Conservation (phyloP, 2,329 filamentous ascomycete species). For the Pseudogymnoascus sp. region DNA sequence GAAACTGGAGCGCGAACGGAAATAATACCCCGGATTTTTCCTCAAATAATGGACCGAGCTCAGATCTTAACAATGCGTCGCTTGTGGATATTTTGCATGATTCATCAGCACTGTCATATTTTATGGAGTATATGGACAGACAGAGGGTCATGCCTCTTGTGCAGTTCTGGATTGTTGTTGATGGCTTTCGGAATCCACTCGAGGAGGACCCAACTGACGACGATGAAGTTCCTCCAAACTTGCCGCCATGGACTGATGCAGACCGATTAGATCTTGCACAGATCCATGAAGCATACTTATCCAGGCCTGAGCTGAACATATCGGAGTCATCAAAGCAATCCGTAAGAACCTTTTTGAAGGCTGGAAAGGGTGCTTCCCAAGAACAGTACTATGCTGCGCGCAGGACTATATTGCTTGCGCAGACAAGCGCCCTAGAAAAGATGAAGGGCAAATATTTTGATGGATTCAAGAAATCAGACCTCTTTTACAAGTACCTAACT, state of each 20-base stretch:
- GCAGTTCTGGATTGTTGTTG: constrained; percentile 97
- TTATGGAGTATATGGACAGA: constrained; percentile 99
- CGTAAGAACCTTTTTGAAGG: constrained; percentile 72
- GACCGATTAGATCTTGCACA: constrained; percentile 84
- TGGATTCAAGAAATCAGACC: constrained; percentile 82
- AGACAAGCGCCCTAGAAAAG: constrained; percentile 75
- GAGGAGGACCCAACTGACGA: constrained; percentile 76
- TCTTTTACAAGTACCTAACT: constrained; percentile 94
- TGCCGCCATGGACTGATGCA: constrained; percentile 70
- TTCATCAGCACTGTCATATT: constrained; percentile 86
- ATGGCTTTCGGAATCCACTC: constrained; percentile 88
- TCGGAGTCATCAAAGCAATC: constrained; percentile 60
- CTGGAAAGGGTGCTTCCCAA: constrained; percentile 68
- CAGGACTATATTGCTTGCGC: constrained; percentile 71
- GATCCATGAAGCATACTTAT: constrained; percentile 85
- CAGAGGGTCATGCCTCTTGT: constrained; percentile 80
- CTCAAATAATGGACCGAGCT: constrained; percentile 27
- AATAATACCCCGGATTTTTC: constrained; percentile 13
- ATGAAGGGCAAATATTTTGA: constrained; percentile 78
- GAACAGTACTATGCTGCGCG: constrained; percentile 79
- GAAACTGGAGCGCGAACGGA: constrained; percentile 42
- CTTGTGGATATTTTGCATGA: constrained; percentile 84
- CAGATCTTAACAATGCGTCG: constrained; percentile 66
- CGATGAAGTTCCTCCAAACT: constrained; percentile 49
- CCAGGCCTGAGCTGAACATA: constrained; percentile 73